Conservation (phyloP, 768 basidiomycete species). For the Macrolepiota dolichaula region DNA sequence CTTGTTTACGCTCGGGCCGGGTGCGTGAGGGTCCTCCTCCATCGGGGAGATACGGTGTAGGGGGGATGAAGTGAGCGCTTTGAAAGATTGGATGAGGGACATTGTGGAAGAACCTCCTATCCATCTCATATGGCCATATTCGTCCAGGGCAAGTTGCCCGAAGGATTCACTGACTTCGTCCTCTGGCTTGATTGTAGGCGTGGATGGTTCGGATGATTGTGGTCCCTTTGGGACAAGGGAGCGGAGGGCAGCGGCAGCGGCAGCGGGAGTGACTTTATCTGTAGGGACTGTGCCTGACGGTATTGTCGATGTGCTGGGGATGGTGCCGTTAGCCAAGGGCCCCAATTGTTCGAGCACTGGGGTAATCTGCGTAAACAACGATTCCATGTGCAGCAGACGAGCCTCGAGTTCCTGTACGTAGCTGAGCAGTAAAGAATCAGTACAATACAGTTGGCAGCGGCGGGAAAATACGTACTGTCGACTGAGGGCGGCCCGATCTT, state of each 20-base stretch:
- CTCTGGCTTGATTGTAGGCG: constrained; percentile 45
- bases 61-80: constrained; percentile 68
- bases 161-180: constrained; percentile 77
- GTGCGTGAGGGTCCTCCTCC: constrained; percentile 79
- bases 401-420: constrained; percentile 93
- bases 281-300: constrained; percentile 27
- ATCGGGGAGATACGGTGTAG: constrained; percentile 77
- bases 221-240: constrained; percentile 33
- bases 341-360: constrained; percentile 75
- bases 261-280: constrained; percentile 30
- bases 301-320: constrained; percentile 29
- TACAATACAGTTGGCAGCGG: constrained; percentile 7
- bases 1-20: constrained; percentile 79
- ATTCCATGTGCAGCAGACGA: constrained; percentile 84
- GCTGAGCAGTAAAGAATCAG: constrained; percentile 32
- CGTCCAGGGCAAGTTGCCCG: constrained; percentile 84
- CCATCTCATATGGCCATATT: constrained; percentile 89
- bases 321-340: constrained; percentile 41
- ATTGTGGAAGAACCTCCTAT: constrained; percentile 90
- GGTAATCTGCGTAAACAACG: constrained; percentile 77
- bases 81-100: constrained; percentile 89
- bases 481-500: constrained; percentile 86
- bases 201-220: constrained; percentile 35
- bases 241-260: constrained; percentile 32
- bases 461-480: constrained; percentile 62